These are phyloP conservation scores for Colletotrichum kahawae DNA, from an alignment of 2,329 filamentous ascomycete genomes.

Conservation along the genomic window DNA sequence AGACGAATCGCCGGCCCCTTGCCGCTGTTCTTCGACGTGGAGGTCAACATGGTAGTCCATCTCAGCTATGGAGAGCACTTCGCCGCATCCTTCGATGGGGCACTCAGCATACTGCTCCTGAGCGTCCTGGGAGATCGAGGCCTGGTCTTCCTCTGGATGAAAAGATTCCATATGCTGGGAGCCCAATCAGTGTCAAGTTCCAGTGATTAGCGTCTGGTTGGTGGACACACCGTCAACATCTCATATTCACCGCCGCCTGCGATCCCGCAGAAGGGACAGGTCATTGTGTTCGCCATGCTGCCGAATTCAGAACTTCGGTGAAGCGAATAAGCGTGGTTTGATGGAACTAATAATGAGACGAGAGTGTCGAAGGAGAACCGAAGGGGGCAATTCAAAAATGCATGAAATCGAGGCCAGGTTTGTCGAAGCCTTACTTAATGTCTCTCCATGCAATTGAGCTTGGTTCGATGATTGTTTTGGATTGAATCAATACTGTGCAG, in stretches of 20 bases:
- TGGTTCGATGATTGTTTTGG: neutral
- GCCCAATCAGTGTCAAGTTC: neutral
- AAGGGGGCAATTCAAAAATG: neutral
- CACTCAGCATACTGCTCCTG: conserved; percentile 10
- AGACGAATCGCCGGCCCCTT: neutral
- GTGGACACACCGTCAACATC: conserved; percentile 37
- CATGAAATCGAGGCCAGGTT: neutral
- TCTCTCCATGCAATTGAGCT: neutral
- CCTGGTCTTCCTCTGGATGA: conserved; percentile 27
- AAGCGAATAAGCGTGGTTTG: neutral
- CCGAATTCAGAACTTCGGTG: neutral
- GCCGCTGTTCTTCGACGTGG: conserved; percentile 49
- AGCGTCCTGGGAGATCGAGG: conserved; percentile 35
- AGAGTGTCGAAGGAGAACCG: neutral
- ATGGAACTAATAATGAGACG: neutral
- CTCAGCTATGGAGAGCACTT: conserved; percentile 55
- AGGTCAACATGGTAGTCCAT: conserved; percentile 65
- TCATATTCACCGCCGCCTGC: conserved; percentile 34
- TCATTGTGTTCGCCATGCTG: neutral
- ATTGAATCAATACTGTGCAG: neutral
- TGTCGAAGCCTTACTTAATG: neutral
- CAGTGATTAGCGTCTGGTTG: neutral
- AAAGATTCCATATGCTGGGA: conserved; percentile 32
- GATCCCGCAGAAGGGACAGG: conserved; percentile 41
- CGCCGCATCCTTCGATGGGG: conserved; percentile 58